Evolutionary conservation across 2,329 filamentous ascomycete species (phyloP).

Genomic region (Clarireedia paspali): DNA sequence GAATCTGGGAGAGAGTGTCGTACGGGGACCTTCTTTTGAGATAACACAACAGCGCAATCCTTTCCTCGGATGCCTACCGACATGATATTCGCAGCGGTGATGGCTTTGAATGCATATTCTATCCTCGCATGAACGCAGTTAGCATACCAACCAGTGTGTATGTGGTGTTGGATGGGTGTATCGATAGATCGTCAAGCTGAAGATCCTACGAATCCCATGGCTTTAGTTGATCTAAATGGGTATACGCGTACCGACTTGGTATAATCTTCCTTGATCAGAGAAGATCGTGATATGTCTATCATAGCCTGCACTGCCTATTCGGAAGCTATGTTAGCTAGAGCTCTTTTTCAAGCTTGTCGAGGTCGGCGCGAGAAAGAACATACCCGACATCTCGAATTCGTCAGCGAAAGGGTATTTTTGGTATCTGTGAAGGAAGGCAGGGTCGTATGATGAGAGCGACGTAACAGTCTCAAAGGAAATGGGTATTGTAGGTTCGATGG

Average conservation of each 20-base stretch:
- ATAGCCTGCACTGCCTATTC: slow-evolving; percentile 74
- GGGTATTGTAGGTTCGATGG: neutral
- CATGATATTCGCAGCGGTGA: slow-evolving; percentile 98
- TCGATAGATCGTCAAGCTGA: slow-evolving; percentile 6
- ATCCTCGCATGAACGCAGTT: slow-evolving; percentile 16
- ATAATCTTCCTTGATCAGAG: slow-evolving; percentile 94
- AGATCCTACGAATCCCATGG: slow-evolving; percentile 11
- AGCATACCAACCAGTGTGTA: neutral
- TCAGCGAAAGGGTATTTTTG: neutral
- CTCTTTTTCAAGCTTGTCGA: slow-evolving; percentile 11
- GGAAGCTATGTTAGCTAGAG: slow-evolving; percentile 20
- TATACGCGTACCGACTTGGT: slow-evolving; percentile 86
- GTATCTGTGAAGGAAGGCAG: neutral
- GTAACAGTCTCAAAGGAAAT: neutral
- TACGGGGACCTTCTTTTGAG: slow-evolving; percentile 99
- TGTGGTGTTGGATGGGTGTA: slow-evolving; percentile 4
- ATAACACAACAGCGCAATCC: slow-evolving; percentile 92
- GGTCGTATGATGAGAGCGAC: neutral
- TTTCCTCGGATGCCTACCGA: slow-evolving; percentile 93
- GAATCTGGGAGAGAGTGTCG: slow-evolving; percentile 31
- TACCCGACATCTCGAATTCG: slow-evolving; percentile 32
- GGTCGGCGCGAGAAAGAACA: slow-evolving; percentile 15
- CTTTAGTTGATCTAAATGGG: slow-evolving; percentile 7
- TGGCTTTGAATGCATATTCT: slow-evolving; percentile 99
- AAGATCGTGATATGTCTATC: slow-evolving; percentile 99